These are phyloP conservation scores for Mucor velutinosus DNA, from an alignment of 371 early-diverging fungal species.

Conservation along the genomic window DNA sequence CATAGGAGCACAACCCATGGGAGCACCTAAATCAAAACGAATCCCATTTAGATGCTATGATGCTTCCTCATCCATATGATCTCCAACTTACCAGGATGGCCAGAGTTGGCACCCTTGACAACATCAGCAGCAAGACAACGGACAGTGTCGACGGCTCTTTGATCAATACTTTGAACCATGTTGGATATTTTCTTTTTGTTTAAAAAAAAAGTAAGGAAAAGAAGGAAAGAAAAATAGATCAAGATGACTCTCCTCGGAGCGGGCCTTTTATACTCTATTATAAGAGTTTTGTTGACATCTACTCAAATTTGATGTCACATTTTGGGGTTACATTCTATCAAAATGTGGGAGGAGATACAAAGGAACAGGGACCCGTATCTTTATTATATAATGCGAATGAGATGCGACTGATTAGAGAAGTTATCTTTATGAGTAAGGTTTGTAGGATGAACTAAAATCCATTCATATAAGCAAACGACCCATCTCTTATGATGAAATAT, in stretches of 20 bases:
- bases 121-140: slow-evolving; percentile 93
- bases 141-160: slow-evolving; percentile 87
- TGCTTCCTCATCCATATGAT: background rate
- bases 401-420: background rate
- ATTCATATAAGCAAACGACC: background rate
- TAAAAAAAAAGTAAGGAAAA: background rate
- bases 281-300: background rate
- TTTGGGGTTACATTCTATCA: background rate
- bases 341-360: background rate
- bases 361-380: background rate
- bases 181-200: background rate
- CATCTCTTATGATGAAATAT: background rate
- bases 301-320: background rate
- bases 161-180: slow-evolving; percentile 63
- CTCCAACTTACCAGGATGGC: slow-evolving; percentile 87
- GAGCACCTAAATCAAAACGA: slow-evolving; percentile 72
- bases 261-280: slow-evolving; percentile 2
- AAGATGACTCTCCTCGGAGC: background rate
- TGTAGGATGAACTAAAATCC: background rate
- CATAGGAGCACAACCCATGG: slow-evolving; percentile 98
- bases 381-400: background rate
- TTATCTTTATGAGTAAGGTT: background rate
- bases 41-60: background rate
- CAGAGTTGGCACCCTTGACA: slow-evolving; percentile 94
- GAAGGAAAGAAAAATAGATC: background rate